Evolutionary conservation across 352 stramenopile species (phyloP).

Genomic region (Phytophthora tentaculata): DNA sequence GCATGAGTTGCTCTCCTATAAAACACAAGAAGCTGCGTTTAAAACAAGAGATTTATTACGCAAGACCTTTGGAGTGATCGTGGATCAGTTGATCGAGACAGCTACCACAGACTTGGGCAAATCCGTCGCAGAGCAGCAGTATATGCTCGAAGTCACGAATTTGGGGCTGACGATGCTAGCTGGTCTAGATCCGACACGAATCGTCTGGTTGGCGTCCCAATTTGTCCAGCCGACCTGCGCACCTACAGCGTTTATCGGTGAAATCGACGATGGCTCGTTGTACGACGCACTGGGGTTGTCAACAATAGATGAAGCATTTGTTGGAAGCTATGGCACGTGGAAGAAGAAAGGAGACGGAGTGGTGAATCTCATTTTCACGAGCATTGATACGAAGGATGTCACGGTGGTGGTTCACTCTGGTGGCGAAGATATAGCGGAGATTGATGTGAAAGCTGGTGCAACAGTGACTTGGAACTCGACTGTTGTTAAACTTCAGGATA

Average conservation of each 20-base stretch:
- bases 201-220: conserved; percentile 36
- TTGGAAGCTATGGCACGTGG: conserved; percentile 35
- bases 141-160: conserved; percentile 39
- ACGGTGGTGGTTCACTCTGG: conserved; percentile 22
- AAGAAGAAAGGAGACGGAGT: conserved; percentile 29
- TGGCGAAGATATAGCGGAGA: conserved; percentile 9
- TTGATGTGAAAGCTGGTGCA: conserved; percentile 9
- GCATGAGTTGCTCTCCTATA: conserved; percentile 19
- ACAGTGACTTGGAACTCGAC: conserved; percentile 21
- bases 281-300: conserved; percentile 22
- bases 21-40: conserved; percentile 21
- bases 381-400: conserved; percentile 25
- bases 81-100: conserved; percentile 26
- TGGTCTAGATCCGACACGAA: conserved; percentile 39
- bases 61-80: conserved; percentile 31
- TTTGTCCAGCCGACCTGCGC: conserved; percentile 44
- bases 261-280: conserved; percentile 21
- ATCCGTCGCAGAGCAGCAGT: conserved; percentile 24
- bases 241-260: conserved; percentile 26
- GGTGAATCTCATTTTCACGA: conserved; percentile 27
- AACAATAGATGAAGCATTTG: conserved; percentile 26
- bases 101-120: conserved; percentile 17
- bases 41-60: conserved; percentile 26
- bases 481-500: conserved; percentile 20
- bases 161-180: conserved; percentile 39